These are phyloP conservation scores for Penicillium oxalicum DNA, from an alignment of 2,329 filamentous ascomycete genomes.

Conservation along the genomic window DNA sequence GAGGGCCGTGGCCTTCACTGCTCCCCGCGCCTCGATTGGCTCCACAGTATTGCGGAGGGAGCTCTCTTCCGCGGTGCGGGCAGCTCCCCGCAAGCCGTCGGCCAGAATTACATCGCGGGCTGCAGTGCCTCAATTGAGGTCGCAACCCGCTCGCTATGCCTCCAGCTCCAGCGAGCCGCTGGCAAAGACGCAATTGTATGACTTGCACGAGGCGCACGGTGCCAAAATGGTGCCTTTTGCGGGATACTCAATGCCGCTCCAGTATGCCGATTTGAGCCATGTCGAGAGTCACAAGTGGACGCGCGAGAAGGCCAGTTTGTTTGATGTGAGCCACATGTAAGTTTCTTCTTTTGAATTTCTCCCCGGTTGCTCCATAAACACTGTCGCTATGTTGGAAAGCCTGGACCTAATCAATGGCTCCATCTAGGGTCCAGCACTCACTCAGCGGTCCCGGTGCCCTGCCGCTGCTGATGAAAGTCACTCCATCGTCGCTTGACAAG, in stretches of 20 bases:
- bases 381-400: neutral
- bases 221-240: constrained; percentile 97
- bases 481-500: constrained; percentile 64
- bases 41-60: constrained; percentile 24
- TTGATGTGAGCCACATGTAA: constrained; percentile 96
- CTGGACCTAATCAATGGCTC: constrained; percentile 6
- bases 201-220: constrained; percentile 69
- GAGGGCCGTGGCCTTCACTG: constrained; percentile 20
- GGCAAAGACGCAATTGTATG: constrained; percentile 64
- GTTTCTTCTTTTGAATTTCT: constrained; percentile 11
- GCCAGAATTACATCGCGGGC: constrained; percentile 10
- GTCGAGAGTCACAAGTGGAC: constrained; percentile 86
- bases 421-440: constrained; percentile 65
- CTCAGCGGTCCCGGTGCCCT: constrained; percentile 75
- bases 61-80: constrained; percentile 25
- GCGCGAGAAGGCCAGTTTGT: constrained; percentile 77
- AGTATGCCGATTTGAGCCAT: constrained; percentile 73
- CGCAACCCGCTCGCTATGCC: constrained; percentile 25
- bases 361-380: too few relatives aligned
- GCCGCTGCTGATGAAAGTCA: constrained; percentile 76
- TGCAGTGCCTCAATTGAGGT: constrained; percentile 10
- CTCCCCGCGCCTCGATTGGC: constrained; percentile 29
- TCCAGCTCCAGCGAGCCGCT: constrained; percentile 27
- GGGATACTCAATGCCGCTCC: constrained; percentile 86
- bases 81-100: constrained; percentile 15